A percentile compares a stretch with the other conserved stretches of the same genome.
Conservation (phyloP, 345 rosid species). For the Noccaea bulbosa region DNA sequence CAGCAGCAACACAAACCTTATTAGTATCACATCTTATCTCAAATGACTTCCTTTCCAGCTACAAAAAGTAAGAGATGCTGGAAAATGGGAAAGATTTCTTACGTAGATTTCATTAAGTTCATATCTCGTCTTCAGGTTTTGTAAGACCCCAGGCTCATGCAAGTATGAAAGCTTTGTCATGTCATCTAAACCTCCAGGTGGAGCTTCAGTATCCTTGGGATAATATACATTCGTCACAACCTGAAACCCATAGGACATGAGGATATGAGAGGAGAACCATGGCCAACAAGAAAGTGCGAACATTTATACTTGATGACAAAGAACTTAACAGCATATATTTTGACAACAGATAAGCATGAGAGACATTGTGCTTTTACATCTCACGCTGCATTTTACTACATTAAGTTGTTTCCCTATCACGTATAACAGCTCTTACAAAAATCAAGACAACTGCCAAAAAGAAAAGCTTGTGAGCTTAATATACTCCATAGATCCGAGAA, state of each 20-base stretch:
- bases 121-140: slow-evolving; percentile 76
- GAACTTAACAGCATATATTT: background rate
- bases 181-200: slow-evolving; percentile 92
- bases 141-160: slow-evolving; percentile 93
- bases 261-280: slow-evolving; percentile 28
- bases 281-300: background rate
- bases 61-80: slow-evolving; percentile 20
- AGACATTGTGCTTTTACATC: background rate
- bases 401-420: slow-evolving; percentile 15
- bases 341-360: slow-evolving; percentile 11
- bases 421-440: slow-evolving; percentile 9
- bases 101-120: slow-evolving; percentile 91
- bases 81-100: slow-evolving; percentile 40
- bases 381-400: background rate
- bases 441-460: slow-evolving; percentile 22
- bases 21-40: slow-evolving; percentile 32
- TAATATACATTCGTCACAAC: slow-evolving; percentile 67
- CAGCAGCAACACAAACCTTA: slow-evolving; percentile 30
- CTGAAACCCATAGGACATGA: slow-evolving; percentile 44
- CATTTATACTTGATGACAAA: background rate
- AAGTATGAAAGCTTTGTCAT: slow-evolving; percentile 92
- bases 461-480: slow-evolving; percentile 1
- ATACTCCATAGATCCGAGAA: background rate
- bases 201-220: slow-evolving; percentile 86
- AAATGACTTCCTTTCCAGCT: slow-evolving; percentile 33